phyloP scores from a whole-genome alignment of 2,329 filamentous ascomycete genomes.

The Dichotomopilus funicola region DNA sequence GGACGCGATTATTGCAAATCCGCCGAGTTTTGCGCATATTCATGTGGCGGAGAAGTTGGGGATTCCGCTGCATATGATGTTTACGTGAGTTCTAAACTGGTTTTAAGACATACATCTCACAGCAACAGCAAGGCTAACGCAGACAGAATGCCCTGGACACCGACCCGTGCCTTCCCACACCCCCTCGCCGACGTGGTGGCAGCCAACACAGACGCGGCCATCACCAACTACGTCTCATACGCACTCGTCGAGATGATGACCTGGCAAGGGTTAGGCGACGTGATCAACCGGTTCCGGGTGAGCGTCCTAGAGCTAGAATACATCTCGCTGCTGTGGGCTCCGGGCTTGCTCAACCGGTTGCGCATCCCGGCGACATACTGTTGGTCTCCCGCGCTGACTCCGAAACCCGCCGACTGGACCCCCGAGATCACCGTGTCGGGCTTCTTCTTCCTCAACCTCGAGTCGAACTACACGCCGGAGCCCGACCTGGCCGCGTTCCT shows the following conservation, averaged over 20 bases:
- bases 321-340: constrained; percentile 74
- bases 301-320: constrained; percentile 68
- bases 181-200: constrained; percentile 76
- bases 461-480: constrained; percentile 59
- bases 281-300: constrained; percentile 82
- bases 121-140: constrained; percentile 36
- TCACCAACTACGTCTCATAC: constrained; percentile 79
- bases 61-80: constrained; percentile 78
- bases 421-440: constrained; percentile 65
- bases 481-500: constrained; percentile 62
- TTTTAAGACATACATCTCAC: too few species aligned
- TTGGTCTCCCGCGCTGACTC: constrained; percentile 70
- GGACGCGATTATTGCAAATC: constrained; percentile 73
- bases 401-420: constrained; percentile 61
- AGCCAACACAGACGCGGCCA: constrained; percentile 66
- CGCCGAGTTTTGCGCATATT: constrained; percentile 69
- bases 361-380: constrained; percentile 84
- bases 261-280: constrained; percentile 84
- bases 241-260: constrained; percentile 84
- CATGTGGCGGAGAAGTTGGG: constrained; percentile 70
- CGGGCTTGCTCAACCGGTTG: constrained; percentile 68
- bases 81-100: constrained; percentile 60
- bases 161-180: constrained; percentile 79
- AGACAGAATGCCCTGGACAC: constrained; percentile 90
- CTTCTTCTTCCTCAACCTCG: constrained; percentile 68